These are phyloP conservation scores for Trametes maxima DNA, from an alignment of 768 basidiomycete species.

Conservation along the genomic window DNA sequence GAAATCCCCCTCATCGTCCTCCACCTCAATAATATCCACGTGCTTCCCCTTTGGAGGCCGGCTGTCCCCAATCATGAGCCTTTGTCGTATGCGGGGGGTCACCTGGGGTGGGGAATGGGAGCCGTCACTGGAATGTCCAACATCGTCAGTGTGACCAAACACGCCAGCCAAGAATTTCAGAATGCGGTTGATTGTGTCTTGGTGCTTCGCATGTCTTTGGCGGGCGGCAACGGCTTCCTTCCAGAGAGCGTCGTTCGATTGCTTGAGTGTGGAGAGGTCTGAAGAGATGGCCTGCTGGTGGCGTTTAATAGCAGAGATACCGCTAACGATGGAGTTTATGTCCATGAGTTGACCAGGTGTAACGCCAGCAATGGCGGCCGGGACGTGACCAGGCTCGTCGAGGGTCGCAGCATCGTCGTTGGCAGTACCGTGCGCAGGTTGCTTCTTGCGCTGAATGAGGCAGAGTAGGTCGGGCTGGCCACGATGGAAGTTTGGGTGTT, in stretches of 20 bases:
- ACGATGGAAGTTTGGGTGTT: conserved; percentile 85
- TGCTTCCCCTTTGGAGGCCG: conserved; percentile 41
- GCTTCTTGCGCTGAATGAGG: conserved; percentile 86
- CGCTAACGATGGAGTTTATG: conserved; percentile 75
- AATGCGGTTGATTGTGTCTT: conserved; percentile 95
- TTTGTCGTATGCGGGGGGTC: conserved; percentile 50
- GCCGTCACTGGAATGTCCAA: conserved; percentile 41
- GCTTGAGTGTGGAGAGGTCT: conserved; percentile 87
- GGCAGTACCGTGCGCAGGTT: conserved; percentile 41
- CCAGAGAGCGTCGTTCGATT: conserved; percentile 90
- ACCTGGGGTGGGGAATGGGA: conserved; percentile 42
- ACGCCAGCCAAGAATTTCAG: conserved; percentile 93
- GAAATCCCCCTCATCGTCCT: conserved; percentile 43
- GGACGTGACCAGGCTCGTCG: conserved; percentile 23
- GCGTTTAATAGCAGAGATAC: conserved; percentile 84
- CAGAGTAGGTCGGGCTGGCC: conserved; percentile 87
- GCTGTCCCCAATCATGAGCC: conserved; percentile 70
- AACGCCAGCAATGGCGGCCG: conserved; percentile 15
- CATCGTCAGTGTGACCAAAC: conserved; percentile 57
- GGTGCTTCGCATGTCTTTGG: conserved; percentile 85
- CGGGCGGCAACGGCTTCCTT: conserved; percentile 81
- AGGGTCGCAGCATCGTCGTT: conserved; percentile 26
- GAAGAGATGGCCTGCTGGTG: conserved; percentile 92
- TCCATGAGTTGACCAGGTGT: conserved; percentile 65
- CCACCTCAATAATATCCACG: conserved; percentile 39